Evolutionary conservation across 192 early-diverging fungal genomes (phyloP).

Genomic region (Chytriomyces sp.): DNA sequence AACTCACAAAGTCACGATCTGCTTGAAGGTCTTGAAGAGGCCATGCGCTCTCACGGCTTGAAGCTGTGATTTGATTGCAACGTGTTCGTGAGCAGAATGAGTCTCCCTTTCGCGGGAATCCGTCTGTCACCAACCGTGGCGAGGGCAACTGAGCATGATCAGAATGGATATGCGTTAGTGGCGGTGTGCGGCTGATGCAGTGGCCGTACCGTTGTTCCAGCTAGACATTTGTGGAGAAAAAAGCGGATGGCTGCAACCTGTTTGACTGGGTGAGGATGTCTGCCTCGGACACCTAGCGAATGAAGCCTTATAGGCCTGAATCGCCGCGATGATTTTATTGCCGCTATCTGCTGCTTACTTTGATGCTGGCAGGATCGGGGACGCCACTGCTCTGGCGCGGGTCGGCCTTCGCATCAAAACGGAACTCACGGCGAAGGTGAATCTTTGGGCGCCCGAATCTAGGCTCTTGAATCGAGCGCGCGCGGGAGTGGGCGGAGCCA

Average conservation of each 20-base stretch:
- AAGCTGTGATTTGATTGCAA: slow-evolving; percentile 1
- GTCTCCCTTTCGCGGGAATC: background rate
- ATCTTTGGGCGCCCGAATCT: background rate
- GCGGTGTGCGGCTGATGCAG: background rate
- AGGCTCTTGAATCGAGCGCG: background rate
- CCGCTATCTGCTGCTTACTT: no score
- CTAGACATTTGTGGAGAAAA: background rate
- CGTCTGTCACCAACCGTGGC: background rate
- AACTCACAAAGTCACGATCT: slow-evolving; percentile 31
- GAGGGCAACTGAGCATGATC: background rate
- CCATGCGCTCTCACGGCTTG: slow-evolving; percentile 29
- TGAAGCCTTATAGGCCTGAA: background rate
- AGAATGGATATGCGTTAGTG: no score
- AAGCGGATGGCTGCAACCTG: no score
- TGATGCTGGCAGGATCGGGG: background rate
- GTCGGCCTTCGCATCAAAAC: background rate
- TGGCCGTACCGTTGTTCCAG: slow-evolving; percentile 4
- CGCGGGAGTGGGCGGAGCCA: no score
- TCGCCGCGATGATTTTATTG: background rate
- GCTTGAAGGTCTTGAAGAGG: slow-evolving; percentile 20
- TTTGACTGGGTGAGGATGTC: no score
- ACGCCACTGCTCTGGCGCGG: background rate
- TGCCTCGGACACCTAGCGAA: no score
- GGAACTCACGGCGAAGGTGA: background rate
- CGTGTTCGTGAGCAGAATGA: background rate